phyloP scores from a whole-genome alignment of 345 rosid genomes.

The Brassica incana region DNA sequence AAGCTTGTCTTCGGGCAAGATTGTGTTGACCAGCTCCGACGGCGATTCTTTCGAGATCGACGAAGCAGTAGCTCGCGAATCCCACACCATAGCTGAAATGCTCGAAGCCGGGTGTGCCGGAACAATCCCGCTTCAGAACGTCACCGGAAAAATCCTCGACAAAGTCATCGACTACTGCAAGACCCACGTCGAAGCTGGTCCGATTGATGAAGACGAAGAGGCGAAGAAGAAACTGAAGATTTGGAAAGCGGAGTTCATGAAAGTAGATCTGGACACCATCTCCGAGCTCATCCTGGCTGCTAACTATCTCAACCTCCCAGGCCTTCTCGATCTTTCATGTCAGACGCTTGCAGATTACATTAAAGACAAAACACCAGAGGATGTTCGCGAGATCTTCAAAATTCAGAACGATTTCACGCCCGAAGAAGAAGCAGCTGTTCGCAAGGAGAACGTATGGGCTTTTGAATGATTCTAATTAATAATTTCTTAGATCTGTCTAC shows the following conservation, averaged over 20 bases:
- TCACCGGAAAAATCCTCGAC: conserved; percentile 34
- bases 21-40: not conserved
- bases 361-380: conserved; percentile 54
- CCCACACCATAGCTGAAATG: not conserved
- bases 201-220: conserved; percentile 20
- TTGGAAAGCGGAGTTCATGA: conserved; percentile 61
- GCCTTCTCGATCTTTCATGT: conserved; percentile 55
- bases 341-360: conserved; percentile 62
- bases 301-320: conserved; percentile 60
- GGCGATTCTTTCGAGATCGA: not conserved
- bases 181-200: conserved; percentile 53
- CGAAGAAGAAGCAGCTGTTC: conserved; percentile 59
- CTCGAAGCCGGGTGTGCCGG: not conserved
- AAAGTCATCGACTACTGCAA: conserved; percentile 64
- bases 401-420: conserved; percentile 54
- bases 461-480: conserved; percentile 41
- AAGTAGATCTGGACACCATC: conserved; percentile 46
- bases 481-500: not conserved
- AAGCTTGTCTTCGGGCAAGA: not conserved
- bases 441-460: conserved; percentile 65
- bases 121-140: not conserved
- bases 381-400: conserved; percentile 53
- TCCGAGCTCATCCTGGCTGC: conserved; percentile 62
- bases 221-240: conserved; percentile 32
- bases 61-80: conserved; percentile 1